Evolutionary conservation across 2,329 filamentous ascomycete species (phyloP).

Genomic region (Blastomyces parvus): DNA sequence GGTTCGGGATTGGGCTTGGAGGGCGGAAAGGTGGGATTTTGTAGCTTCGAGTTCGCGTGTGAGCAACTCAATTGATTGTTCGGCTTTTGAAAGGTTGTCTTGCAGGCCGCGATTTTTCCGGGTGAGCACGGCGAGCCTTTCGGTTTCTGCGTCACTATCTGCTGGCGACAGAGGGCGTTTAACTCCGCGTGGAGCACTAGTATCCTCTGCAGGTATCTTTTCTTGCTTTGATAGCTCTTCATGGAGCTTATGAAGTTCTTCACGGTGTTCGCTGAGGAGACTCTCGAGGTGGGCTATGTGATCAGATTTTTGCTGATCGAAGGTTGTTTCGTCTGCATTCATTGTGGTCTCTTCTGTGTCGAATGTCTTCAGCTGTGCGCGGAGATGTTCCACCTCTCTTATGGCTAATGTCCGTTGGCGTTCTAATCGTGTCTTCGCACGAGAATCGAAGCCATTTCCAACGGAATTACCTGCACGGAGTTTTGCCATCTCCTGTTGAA

Average conservation of each 20-base stretch:
- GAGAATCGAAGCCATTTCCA: slow-evolving; percentile 48
- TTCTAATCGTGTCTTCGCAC: slow-evolving; percentile 66
- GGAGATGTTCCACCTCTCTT: slow-evolving; percentile 89
- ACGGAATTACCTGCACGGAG: slow-evolving; percentile 41
- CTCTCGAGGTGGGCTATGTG: slow-evolving; percentile 73
- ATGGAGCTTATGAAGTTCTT: slow-evolving; percentile 65
- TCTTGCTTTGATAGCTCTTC: slow-evolving; percentile 63
- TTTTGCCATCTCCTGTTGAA: slow-evolving; percentile 63
- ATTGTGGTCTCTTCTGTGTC: slow-evolving; percentile 83
- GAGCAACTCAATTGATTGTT: slow-evolving; percentile 61
- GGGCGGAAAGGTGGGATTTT: slow-evolving; percentile 59
- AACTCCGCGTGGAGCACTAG: slow-evolving; percentile 39
- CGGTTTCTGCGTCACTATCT: slow-evolving; percentile 46
- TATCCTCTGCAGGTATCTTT: slow-evolving; percentile 26
- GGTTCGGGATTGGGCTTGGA: slow-evolving; percentile 61
- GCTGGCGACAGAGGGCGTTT: slow-evolving; percentile 57
- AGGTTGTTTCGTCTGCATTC: slow-evolving; percentile 54
- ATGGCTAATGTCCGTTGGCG: slow-evolving; percentile 74
- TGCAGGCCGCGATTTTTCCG: slow-evolving; percentile 82
- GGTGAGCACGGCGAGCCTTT: slow-evolving; percentile 71
- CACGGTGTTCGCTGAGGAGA: slow-evolving; percentile 78
- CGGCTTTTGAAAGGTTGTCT: slow-evolving; percentile 60
- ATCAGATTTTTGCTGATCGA: slow-evolving; percentile 63
- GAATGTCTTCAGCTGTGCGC: slow-evolving; percentile 80
- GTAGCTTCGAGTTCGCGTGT: slow-evolving; percentile 65